Conservation (phyloP, 2,329 filamentous ascomycete genomes). For the Nectriaceae sp. region DNA sequence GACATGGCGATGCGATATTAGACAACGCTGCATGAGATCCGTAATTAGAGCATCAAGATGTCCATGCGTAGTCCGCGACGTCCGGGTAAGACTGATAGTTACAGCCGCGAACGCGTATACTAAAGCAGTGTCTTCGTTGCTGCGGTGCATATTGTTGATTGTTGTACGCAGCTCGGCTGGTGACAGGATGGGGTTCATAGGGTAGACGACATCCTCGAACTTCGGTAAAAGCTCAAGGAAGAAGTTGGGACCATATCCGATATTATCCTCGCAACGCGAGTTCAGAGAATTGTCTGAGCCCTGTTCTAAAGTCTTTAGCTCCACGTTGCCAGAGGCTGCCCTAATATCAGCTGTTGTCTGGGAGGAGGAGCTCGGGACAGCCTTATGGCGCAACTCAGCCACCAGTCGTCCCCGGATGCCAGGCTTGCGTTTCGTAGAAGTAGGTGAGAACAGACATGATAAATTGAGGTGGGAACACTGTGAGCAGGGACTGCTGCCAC, state of each 20-base stretch:
- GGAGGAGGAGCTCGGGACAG: conserved; percentile 11
- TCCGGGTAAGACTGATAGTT: conserved; percentile 38
- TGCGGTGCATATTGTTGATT: conserved; percentile 35
- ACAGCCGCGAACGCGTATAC: conserved; percentile 39
- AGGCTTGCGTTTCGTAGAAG: conserved; percentile 35
- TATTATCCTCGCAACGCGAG: conserved; percentile 11
- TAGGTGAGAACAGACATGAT: conserved; percentile 35
- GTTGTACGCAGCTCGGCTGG: conserved; percentile 32
- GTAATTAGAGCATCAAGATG: conserved; percentile 34
- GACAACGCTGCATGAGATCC: conserved; percentile 29
- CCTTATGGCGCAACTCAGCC: conserved; percentile 35
- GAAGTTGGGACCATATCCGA: conserved; percentile 30
- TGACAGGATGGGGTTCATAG: conserved; percentile 37
- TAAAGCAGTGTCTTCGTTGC: conserved; percentile 36
- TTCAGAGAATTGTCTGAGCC: not conserved
- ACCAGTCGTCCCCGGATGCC: conserved; percentile 37
- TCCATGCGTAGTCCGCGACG: conserved; percentile 29
- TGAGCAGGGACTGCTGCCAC: conserved; percentile 35
- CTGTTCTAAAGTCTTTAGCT: conserved; percentile 1
- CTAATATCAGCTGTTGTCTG: not conserved
- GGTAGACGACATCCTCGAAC: conserved; percentile 39
- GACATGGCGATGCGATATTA: conserved; percentile 29
- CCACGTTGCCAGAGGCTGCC: conserved; percentile 23
- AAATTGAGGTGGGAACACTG: conserved; percentile 39
- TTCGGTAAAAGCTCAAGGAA: conserved; percentile 35